Evolutionary conservation across 768 basidiomycete genomes (phyloP).

Genomic region (Boletus rubescentipes): DNA sequence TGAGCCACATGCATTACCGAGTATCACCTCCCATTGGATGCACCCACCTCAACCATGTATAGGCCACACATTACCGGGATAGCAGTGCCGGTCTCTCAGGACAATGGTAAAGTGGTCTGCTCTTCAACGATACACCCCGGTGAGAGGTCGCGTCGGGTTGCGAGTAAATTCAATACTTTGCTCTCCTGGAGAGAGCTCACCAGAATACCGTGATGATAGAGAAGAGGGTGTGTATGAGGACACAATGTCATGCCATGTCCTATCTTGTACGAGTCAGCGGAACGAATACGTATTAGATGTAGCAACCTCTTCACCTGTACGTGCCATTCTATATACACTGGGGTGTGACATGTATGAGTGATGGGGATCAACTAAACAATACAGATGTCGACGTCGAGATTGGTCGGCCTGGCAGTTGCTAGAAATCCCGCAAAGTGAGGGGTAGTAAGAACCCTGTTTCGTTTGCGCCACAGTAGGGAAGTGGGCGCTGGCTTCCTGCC

Average conservation of each 20-base stretch:
- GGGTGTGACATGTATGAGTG: no score
- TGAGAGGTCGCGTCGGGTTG: constrained; percentile 3
- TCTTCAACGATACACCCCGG: constrained; percentile 30
- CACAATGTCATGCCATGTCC: constrained; percentile 25
- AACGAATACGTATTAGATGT: not conserved
- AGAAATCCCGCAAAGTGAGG: no score
- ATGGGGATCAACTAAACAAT: not conserved
- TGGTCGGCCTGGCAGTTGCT: no score
- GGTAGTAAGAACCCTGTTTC: no score
- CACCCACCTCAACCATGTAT: constrained; percentile 20
- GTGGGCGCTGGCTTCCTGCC: not conserved
- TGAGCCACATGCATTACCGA: constrained; percentile 10
- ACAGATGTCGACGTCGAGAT: not conserved
- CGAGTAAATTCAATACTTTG: constrained; percentile 47
- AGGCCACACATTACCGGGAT: constrained; percentile 23
- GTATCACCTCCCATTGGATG: constrained; percentile 25
- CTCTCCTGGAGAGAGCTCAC: constrained; percentile 49
- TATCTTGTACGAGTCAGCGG: constrained; percentile 2
- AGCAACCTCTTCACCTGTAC: no score
- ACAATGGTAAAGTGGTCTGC: constrained; percentile 26
- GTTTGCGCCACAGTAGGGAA: no score
- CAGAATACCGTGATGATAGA: constrained; percentile 56
- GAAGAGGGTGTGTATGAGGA: constrained; percentile 54
- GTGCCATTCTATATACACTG: no score
- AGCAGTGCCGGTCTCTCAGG: constrained; percentile 25